phyloP scores from a whole-genome alignment of 805 yeast species.

The Cyberlindnera saturnus region DNA sequence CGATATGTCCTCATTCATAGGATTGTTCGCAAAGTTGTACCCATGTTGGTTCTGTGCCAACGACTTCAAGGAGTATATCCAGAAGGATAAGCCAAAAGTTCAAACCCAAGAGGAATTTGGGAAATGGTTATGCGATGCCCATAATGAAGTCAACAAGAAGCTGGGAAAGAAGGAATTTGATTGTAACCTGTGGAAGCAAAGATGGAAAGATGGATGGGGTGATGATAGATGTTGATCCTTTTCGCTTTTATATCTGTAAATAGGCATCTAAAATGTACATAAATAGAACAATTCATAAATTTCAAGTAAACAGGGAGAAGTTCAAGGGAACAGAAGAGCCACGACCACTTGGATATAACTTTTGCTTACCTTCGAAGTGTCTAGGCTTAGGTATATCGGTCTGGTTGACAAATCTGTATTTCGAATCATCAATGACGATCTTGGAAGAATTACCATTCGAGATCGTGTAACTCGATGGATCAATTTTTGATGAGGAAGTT shows the following conservation, averaged over 20 bases:
- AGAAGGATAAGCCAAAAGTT: constrained; percentile 44
- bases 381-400: constrained; percentile 84
- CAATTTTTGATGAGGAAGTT: constrained; percentile 16
- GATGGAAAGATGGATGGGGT: constrained; percentile 97
- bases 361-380: constrained; percentile 59
- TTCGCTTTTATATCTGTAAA: background rate
- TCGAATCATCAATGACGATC: constrained; percentile 36
- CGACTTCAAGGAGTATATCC: constrained; percentile 66
- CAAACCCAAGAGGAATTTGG: constrained; percentile 74
- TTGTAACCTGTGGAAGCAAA: constrained; percentile 82
- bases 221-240: constrained; percentile 10
- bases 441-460: constrained; percentile 21
- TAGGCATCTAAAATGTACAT: background rate
- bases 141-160: constrained; percentile 84
- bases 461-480: constrained; percentile 23
- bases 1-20: constrained; percentile 67
- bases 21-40: constrained; percentile 69
- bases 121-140: constrained; percentile 91
- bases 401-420: constrained; percentile 37
- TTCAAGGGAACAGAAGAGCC: constrained; percentile 44
- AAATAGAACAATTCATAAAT: background rate
- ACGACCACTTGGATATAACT: constrained; percentile 91
- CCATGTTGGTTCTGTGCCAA: constrained; percentile 94
- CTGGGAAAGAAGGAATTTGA: constrained; percentile 83
- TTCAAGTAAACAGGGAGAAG: constrained; percentile 7